Conservation (phyloP, 768 basidiomycete species). For the Trametes cinnabarina region DNA sequence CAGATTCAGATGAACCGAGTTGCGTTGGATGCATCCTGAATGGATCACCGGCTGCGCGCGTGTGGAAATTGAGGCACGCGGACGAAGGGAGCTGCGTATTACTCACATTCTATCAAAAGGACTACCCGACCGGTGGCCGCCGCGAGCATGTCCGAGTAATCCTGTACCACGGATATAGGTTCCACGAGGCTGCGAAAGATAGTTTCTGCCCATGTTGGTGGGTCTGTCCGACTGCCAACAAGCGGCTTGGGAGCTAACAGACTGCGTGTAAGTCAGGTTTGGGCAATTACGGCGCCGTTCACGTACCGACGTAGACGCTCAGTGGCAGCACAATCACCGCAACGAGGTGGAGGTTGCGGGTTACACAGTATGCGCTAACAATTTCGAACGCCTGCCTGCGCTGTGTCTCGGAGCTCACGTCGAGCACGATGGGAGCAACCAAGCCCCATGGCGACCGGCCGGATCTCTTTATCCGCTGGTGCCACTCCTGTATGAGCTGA, state of each 20-base stretch:
- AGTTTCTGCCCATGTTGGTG: constrained; percentile 21
- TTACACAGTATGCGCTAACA: constrained; percentile 29
- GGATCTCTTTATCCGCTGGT: constrained; percentile 31
- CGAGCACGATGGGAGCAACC: constrained; percentile 32
- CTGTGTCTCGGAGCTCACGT: constrained; percentile 29
- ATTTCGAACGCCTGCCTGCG: constrained; percentile 32
- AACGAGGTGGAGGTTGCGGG: constrained; percentile 29
- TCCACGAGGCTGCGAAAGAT: constrained; percentile 25
- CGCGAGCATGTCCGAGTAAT: constrained; percentile 29
- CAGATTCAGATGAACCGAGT: constrained; percentile 11
- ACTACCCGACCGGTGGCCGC: constrained; percentile 32
- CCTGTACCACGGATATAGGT: constrained; percentile 28
- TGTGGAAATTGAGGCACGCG: constrained; percentile 7
- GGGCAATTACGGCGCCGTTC: not conserved
- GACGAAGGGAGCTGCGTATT: constrained; percentile 3
- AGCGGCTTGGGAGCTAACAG: not conserved
- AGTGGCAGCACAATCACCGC: constrained; percentile 29
- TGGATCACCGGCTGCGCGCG: constrained; percentile 14
- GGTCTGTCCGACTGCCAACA: constrained; percentile 5
- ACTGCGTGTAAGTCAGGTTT: constrained; percentile 8
- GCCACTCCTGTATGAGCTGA: constrained; percentile 35
- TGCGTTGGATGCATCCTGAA: constrained; percentile 2
- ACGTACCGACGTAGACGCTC: constrained; percentile 12
- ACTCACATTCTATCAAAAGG: constrained; percentile 25
- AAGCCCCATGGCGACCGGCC: constrained; percentile 30